Conservation (phyloP, 208 protist genomes). For the Trichomonas tenax region DNA sequence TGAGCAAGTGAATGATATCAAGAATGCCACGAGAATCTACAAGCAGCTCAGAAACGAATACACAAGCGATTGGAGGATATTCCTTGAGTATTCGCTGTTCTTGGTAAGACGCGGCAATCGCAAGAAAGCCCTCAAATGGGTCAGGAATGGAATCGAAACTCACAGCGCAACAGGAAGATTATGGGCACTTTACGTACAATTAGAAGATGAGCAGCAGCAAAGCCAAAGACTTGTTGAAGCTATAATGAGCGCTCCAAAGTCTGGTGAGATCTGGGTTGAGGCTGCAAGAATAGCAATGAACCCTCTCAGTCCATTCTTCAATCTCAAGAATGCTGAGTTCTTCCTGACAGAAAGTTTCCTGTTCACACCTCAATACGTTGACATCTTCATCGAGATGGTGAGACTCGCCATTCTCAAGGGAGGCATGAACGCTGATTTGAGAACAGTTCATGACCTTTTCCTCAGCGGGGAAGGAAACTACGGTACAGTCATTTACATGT, state of each 20-base stretch:
- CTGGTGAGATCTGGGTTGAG: constrained; percentile 68
- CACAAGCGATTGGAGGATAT: background rate
- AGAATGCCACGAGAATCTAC: background rate
- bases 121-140: constrained; percentile 36
- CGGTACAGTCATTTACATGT: constrained; percentile 11
- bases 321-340: constrained; percentile 37
- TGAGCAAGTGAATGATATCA: background rate
- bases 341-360: constrained; percentile 58
- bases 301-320: constrained; percentile 39
- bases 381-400: constrained; percentile 63
- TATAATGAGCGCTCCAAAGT: constrained; percentile 54
- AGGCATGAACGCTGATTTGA: background rate
- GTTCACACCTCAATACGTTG: constrained; percentile 69
- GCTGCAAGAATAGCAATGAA: constrained; percentile 55
- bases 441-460: background rate
- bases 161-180: constrained; percentile 53
- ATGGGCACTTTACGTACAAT: constrained; percentile 60
- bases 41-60: background rate
- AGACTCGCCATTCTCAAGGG: constrained; percentile 35
- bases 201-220: constrained; percentile 44
- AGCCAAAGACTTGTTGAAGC: constrained; percentile 50
- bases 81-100: background rate
- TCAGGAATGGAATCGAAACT: constrained; percentile 49
- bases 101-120: background rate
- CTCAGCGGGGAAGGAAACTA: background rate